A percentile compares a stretch with the other conserved stretches of the same genome.
Evolutionary conservation across 192 early-diverging fungal species (phyloP).

Genomic region (Umbelopsis ramanniana): DNA sequence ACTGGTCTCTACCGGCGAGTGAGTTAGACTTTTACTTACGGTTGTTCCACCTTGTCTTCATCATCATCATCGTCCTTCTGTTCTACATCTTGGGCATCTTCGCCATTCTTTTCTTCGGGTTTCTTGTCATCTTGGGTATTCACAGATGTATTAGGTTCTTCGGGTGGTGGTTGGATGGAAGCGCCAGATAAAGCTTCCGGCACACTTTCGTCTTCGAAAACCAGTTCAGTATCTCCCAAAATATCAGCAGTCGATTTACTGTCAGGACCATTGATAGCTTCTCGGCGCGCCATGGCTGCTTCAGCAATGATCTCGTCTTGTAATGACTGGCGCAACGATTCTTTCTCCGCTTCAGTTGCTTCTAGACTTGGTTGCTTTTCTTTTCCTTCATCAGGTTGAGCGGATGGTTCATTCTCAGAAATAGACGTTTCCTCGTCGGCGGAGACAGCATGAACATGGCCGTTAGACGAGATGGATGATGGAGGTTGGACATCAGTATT

Average conservation of each 20-base stretch:
- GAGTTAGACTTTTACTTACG: not conserved
- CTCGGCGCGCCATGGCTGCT: slow-evolving; percentile 36
- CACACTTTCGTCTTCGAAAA: slow-evolving; percentile 14
- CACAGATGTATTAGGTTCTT: not conserved
- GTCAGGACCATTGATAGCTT: slow-evolving; percentile 20
- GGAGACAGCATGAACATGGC: not conserved
- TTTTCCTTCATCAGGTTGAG: not conserved
- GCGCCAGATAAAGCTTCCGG: slow-evolving; percentile 2
- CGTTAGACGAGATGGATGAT: not conserved
- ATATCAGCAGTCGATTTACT: slow-evolving; percentile 6
- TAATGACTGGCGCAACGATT: slow-evolving; percentile 8
- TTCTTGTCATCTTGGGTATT: not conserved
- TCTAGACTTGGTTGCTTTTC: not conserved
- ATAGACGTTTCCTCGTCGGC: not conserved
- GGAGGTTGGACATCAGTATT: slow-evolving; percentile 24
- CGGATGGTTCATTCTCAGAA: slow-evolving; percentile 24
- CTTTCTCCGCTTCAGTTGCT: slow-evolving; percentile 1
- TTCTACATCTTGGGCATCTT: not conserved
- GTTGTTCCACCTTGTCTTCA: not conserved
- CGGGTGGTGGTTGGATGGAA: not conserved
- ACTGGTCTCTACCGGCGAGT: no score
- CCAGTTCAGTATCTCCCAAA: slow-evolving; percentile 15
- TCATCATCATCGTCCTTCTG: not conserved
- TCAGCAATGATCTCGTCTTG: slow-evolving; percentile 42
- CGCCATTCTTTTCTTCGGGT: not conserved